Evolutionary conservation across 2,329 filamentous ascomycete genomes (phyloP), one percentile per base, ranked within the genome.

Genomic region (Trichophyton verrucosum): DNA sequence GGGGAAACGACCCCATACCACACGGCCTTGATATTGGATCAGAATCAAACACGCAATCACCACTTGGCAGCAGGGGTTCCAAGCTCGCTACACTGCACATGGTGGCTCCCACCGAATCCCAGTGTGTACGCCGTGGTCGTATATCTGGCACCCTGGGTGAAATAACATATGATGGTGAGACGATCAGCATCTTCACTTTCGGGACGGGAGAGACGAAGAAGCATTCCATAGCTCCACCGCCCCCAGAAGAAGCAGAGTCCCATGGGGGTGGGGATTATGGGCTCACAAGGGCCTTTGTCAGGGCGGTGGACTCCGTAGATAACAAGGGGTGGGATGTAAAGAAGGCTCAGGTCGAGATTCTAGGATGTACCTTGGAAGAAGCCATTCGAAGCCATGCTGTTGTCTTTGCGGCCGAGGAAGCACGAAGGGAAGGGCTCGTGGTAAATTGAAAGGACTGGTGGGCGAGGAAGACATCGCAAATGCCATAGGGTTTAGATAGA

Each of bases 71-170:
- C 58, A 78, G 84, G 24, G 83, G 83, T 1, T 83, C 89, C 49
- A 97, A 97, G 76, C 90, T 87, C 15, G 92, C 91, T 0, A 85
- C 85, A 1, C 88, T 97, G 71, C 92, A 97, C 74, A 96, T 97
- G 92, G 86, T 92, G 1, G 91, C 92, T 1, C 89, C 91, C 63
- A 95, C 91, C 0, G 85, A 89, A 69, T 86, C 87, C 70, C 87
- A 95, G 66, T 97, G 92, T 72, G 83, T 95, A 65, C 85, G 94
- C 2, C 86, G 91, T 62, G 91, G 89, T 0, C 79, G 89, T 62
- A 84, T 96, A 55, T 96, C 96, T 74, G 94, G 94, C 57, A 88
- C 88, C 0, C 78, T 84, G 58, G 94, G 92, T 49, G 92, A 97
- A 74, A 83, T 97, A 30, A 83, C 85, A 66, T 94, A 95, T 65